Evolutionary conservation across 225 moss, liverwort and hornwort genomes (phyloP), one percentile per base, ranked within the genome.

Genomic region (Marchantia paleacea): DNA sequence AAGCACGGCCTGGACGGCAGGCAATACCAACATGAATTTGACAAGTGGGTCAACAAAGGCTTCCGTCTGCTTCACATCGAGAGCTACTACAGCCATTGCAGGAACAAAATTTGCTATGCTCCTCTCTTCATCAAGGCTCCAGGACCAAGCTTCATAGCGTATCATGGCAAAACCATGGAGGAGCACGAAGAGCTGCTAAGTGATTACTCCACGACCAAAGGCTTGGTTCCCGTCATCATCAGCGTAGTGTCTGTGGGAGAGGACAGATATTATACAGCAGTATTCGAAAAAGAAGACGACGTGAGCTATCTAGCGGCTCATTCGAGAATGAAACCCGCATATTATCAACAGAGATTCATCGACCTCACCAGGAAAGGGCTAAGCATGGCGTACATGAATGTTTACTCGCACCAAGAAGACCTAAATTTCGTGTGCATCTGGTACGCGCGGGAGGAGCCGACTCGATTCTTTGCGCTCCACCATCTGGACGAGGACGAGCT

Each of bases 51-150:
- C 26, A 28, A 22, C 28, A 55, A 54, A 15, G 74, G 74, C 54
- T 75, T 75, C 24, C 54, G 74, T 7, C 29, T 75, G 55, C 53
- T 75, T 5, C 74, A 75, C 54, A 29, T 75, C 54, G 74, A 75
- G 55, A 75, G 74, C 74, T 75, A 75, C 29, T 75, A 75, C 74
- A 75, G 74, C 74, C 74, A 75, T 7, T 12, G 24, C 74, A 54
- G 29, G 22, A 55, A 55, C 25, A 75, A 55, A 75, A 29, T 75
- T 52, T 75, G 74, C 74, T 75, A 75, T n/a, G 74, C 74, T n/a
- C 55, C 54, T 7, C 2, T 75, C 3, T 75, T 75, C 26, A 28
- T 28, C 14, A 75, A 75, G 29, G 53, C 74, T 5, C 26, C 54
- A 2, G 74, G 53, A 29, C 74, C 74, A 25, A 75, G 54, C 53